Base-by-base conservation (phyloP, 78 protist species). In the Speleostelium caveatum region DNA sequence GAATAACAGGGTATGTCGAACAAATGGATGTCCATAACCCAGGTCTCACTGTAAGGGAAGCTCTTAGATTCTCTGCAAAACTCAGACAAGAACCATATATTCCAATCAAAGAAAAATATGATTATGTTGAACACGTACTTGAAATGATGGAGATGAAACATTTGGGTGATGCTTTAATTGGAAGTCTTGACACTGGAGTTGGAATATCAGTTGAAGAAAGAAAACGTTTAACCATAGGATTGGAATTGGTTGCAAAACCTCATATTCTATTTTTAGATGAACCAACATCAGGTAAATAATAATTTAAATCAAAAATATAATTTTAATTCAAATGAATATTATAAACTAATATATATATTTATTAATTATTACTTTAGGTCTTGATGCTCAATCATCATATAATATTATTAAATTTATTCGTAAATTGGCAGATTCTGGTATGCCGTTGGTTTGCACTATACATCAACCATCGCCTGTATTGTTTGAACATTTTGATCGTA, bases 391-490 rank as follows among this genome's bases (percentile, higher is more conserved):
- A 71, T 87, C 93, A n/a, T 58, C 86, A 28, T 67, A 73, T 55
- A 68, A 87, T 45, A 69, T 87, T 32, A 59, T 75, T 32, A 80
- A 80, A 41, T 80, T 80, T 49, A 80, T 73, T 56, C 32, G 76
- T 26, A 86, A 72, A 26, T 67, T 76, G 0, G 93, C 93, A 0
- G 86, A 87, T 41, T 58, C 66, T 55, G 93, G 93, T 35, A 75
- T 73, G 79, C 76, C 86, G 14, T 56, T 87, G 53, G 68, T 87
- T 41, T 68, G 86, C 28, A 72, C 96, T 53, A 95, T 96, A 49
- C 97, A 96, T 73, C 97, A 97, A 88, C 98, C 98, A 17, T 39
- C 85, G 21, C 45, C 85, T 22, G 78, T 41, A 16, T 30, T 95
- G 16, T 88, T 89, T 51, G 58, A 86, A 49, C 58, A 87, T 77